Evolutionary conservation across 2,329 filamentous ascomycete species (phyloP).

Genomic region (Celoporthe dispersa): DNA sequence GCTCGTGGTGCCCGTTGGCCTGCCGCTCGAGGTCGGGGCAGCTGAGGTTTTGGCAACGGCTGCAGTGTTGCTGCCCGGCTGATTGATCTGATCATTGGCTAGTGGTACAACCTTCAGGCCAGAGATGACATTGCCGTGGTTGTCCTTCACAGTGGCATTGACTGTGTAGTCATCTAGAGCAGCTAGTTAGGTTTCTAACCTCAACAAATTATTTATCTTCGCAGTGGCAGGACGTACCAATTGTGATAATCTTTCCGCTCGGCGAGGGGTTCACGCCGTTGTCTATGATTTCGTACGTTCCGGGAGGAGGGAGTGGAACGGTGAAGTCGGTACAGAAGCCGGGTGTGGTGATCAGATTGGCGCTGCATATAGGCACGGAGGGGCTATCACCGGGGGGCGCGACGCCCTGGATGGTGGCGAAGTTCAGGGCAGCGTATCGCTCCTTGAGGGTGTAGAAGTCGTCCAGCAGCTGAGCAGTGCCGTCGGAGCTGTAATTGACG

Average conservation of each 20-base stretch:
- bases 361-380: conserved; percentile 65
- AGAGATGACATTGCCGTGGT: conserved; percentile 62
- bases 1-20: conserved; percentile 26
- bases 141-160: conserved; percentile 63
- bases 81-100: conserved; percentile 50
- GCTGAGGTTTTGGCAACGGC: conserved; percentile 28
- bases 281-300: conserved; percentile 73
- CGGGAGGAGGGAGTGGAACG: conserved; percentile 69
- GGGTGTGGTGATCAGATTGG: conserved; percentile 65
- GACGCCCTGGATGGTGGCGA: conserved; percentile 66
- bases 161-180: conserved; percentile 52
- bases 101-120: conserved; percentile 54
- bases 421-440: conserved; percentile 77
- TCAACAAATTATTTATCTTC: not conserved
- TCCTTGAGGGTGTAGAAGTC: conserved; percentile 76
- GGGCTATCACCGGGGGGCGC: conserved; percentile 59
- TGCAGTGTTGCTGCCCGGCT: conserved; percentile 49
- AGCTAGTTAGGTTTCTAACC: not conserved
- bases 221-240: conserved; percentile 41
- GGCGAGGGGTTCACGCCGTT: conserved; percentile 72
- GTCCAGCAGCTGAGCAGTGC: conserved; percentile 59
- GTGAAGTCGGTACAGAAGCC: conserved; percentile 81
- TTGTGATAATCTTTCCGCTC: conserved; percentile 65
- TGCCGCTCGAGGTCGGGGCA: conserved; percentile 18
- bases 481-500: conserved; percentile 63